Conservation (phyloP, 768 basidiomycete species). For the Suillus americanus region DNA sequence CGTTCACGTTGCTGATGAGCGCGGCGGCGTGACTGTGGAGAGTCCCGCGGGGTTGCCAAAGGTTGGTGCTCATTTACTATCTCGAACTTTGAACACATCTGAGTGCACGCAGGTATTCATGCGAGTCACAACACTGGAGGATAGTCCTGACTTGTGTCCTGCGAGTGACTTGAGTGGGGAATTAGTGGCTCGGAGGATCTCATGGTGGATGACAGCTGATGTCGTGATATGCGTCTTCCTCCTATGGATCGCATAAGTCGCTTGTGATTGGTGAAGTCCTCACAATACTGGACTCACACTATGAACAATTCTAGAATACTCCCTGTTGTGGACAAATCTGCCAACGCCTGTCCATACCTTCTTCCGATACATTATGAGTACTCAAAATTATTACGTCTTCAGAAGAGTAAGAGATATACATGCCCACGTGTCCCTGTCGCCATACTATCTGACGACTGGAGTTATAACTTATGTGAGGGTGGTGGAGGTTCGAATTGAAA, state of each 20-base stretch:
- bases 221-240: not conserved
- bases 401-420: not conserved
- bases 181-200: not conserved
- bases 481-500: too few relatives aligned
- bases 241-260: not conserved
- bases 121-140: conserved; percentile 28
- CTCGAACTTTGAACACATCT: not conserved
- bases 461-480: too few relatives aligned
- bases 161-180: not conserved
- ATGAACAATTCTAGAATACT: not conserved
- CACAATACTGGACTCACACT: not conserved
- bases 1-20: conserved; percentile 32
- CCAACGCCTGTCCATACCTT: not conserved
- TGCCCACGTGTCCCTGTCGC: not conserved
- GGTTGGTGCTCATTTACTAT: conserved; percentile 22
- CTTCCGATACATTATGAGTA: not conserved
- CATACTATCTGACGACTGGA: not conserved
- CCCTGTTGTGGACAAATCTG: not conserved
- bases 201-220: not conserved
- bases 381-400: not conserved
- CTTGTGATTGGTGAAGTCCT: not conserved
- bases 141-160: conserved; percentile 19
- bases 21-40: conserved; percentile 41
- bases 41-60: conserved; percentile 48
- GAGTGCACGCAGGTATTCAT: conserved; percentile 33